Evolutionary conservation across 129 eudicot species (phyloP).

Genomic region (Oenanthe sinensis): DNA sequence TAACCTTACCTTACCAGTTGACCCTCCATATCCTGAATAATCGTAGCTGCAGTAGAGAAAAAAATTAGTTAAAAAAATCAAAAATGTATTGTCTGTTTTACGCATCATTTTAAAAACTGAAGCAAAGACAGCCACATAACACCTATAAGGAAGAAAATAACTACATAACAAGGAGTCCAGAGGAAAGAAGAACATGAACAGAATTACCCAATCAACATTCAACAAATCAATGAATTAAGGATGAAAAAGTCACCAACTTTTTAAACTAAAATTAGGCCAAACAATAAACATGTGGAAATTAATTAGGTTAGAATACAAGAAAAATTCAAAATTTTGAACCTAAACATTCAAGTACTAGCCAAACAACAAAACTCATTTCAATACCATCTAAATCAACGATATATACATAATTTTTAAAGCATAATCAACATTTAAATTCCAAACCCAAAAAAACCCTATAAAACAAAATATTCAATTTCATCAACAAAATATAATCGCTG

Average conservation of each 20-base stretch:
- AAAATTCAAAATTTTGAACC: background rate
- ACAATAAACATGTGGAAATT: background rate
- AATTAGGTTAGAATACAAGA: background rate
- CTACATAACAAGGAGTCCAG: background rate
- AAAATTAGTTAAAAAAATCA: slow-evolving; percentile 4
- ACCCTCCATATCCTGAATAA: slow-evolving; percentile 96
- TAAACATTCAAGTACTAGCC: background rate
- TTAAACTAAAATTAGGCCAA: background rate
- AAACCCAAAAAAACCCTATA: background rate
- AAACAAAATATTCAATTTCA: background rate
- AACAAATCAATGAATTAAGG: background rate
- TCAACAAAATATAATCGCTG: background rate
- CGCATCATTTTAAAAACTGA: background rate
- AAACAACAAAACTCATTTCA: background rate
- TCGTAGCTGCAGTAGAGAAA: slow-evolving; percentile 70
- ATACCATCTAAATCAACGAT: background rate
- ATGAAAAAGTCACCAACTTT: background rate
- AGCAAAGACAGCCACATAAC: background rate
- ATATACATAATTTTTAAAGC: background rate
- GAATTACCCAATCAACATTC: background rate
- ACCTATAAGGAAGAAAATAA: background rate
- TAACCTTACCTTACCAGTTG: slow-evolving; percentile 86
- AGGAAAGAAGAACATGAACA: background rate
- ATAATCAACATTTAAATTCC: background rate
- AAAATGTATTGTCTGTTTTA: background rate